Evolutionary conservation across 228 moss, liverwort and hornwort species (phyloP).

Genomic region (Sphagnum magellanicum): DNA sequence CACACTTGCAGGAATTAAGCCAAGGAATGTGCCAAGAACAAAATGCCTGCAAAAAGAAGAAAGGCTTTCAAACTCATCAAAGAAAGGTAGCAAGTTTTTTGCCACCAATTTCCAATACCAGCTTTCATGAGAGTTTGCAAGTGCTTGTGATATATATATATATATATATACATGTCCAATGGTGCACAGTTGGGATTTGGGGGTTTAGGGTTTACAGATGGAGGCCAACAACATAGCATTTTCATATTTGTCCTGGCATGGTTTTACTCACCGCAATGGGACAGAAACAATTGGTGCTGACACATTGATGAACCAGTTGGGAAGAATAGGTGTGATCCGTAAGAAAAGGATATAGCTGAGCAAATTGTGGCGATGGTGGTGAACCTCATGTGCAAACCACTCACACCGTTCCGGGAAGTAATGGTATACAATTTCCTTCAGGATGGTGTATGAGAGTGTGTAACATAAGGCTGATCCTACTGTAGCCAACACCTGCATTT

Average conservation of each 20-base stretch:
- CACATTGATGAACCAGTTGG: conserved; percentile 62
- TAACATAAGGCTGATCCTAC: conserved; percentile 51
- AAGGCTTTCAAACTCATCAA: neutral
- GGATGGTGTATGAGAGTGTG: conserved; percentile 42
- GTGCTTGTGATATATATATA: too few species aligned
- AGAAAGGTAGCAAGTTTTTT: neutral
- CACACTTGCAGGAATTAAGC: conserved; percentile 43
- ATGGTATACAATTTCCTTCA: conserved; percentile 53
- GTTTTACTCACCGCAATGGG: conserved; percentile 27
- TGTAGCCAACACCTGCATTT: conserved; percentile 32
- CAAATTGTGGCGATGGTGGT: conserved; percentile 44
- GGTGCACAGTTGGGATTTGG: too few species aligned
- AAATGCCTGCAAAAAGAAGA: conserved; percentile 29
- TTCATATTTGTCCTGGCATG: too few species aligned
- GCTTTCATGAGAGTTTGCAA: neutral
- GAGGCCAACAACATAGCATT: too few species aligned
- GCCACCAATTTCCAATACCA: neutral
- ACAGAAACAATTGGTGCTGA: conserved; percentile 46
- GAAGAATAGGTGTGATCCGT: conserved; percentile 45
- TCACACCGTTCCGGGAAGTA: conserved; percentile 54
- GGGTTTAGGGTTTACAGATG: too few species aligned
- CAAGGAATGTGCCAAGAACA: conserved; percentile 41
- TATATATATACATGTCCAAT: neutral
- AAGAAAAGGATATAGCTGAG: conserved; percentile 52
- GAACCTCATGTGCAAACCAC: conserved; percentile 56